phyloP scores from a whole-genome alignment of 495 filamentous ascomycete genomes.

The Podospora fimiseda region DNA sequence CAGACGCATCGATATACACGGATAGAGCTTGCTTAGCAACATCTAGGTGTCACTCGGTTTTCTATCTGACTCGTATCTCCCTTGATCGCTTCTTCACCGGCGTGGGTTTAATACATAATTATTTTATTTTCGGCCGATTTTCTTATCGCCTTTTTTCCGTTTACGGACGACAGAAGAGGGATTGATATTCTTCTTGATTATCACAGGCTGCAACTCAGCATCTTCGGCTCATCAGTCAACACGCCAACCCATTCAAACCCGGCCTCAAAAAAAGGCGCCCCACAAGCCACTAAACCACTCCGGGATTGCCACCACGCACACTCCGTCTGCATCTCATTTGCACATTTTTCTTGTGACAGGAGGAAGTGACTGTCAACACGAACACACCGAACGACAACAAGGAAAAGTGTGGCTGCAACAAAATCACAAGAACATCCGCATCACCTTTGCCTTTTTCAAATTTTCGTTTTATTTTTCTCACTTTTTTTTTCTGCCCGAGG shows the following conservation, averaged over 20 bases:
- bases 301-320: constrained; percentile 14
- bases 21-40: too few relatives aligned
- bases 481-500: constrained; percentile 10
- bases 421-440: not conserved
- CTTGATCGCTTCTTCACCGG: not conserved
- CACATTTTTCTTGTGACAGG: not conserved
- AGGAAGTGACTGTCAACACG: not conserved
- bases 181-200: not conserved
- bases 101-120: constrained; percentile 11
- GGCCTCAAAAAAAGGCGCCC: too few relatives aligned
- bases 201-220: not conserved
- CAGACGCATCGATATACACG: not conserved
- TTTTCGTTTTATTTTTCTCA: not conserved
- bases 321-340: not conserved
- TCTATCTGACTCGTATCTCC: constrained; percentile 12
- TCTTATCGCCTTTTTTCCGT: not conserved
- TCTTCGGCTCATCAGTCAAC: constrained; percentile 11
- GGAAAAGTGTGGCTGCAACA: too few relatives aligned
- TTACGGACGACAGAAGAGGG: too few relatives aligned
- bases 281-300: constrained; percentile 9
- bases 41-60: too few relatives aligned
- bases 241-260: constrained; percentile 1
- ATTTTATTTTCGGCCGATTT: not conserved
- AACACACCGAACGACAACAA: too few relatives aligned
- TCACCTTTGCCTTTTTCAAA: not conserved